Base-by-base conservation (phyloP, 371 early-diverging fungal species). In the Chytridium lagenaria region DNA sequence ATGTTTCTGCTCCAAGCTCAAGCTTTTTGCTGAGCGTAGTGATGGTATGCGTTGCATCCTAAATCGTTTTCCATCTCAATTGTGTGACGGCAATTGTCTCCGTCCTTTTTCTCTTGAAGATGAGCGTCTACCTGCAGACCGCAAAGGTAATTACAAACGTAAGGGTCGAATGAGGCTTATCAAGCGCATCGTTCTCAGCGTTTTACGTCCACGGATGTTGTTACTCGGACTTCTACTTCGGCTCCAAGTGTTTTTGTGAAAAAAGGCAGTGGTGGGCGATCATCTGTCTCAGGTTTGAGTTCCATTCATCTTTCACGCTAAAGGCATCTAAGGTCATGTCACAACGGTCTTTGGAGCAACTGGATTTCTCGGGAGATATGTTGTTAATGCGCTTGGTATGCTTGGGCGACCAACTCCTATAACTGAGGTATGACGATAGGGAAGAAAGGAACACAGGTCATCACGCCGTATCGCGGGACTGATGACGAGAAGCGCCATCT, bases 291-390 rank as follows among this genome's bases (percentile, higher is more conserved):
- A 22, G 83, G 83, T 82, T 44, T 19, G 44, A 22, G 1, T 40
- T 63, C 28, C 16, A n/a, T 15, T 16, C 12, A 64, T 72, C 10
- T 71, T 31, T 15, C n/a, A 23, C 10, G 28, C 49, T 36, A 26
- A n/a, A n/a, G n/a, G n/a, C n/a, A n/a, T n/a, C n/a, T 15, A 26
- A 79, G 98, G 97, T 26, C 93, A 94, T 77, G 89, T 91, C 44
- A 94, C 93, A 44, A 98, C 98, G 30, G 98, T 97, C 22, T 96
- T 97, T 82, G 98, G 98, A 36, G 91, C 92, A 83, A 96, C 95
- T 57, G 98, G 98, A 57, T 97, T 96, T 84, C 87, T 97, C 36
- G 98, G 97, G 65, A 92, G 98, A 59, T 97, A 97, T 77, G 84
- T 98, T 57, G 94, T 97, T 51, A 91, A 91, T 80, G 91, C 92